These are phyloP conservation scores for Penicillium aurantiogriseum DNA, from an alignment of 2,329 filamentous ascomycete genomes.

Conservation along the genomic window DNA sequence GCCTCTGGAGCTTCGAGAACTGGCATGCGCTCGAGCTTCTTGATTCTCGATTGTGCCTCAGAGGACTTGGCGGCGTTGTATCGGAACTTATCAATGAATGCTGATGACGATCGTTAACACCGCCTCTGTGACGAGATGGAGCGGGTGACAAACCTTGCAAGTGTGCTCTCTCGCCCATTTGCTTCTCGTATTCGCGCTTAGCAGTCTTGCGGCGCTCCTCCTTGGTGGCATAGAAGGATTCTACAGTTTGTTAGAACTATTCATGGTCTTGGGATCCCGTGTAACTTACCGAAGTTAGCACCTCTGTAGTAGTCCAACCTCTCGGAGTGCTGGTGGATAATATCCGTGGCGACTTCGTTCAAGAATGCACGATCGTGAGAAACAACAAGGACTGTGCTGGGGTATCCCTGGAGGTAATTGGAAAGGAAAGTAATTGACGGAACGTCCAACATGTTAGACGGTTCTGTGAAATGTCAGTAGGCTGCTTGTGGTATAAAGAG, in stretches of 20 bases:
- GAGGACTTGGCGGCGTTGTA: slow-evolving; percentile 99
- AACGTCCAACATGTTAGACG: slow-evolving; percentile 99
- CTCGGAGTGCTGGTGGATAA: slow-evolving; percentile 97
- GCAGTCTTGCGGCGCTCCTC: slow-evolving; percentile 96
- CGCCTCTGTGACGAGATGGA: background rate
- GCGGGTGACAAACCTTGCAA: slow-evolving; percentile 59
- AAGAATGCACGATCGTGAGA: slow-evolving; percentile 99
- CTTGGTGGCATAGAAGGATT: slow-evolving; percentile 94
- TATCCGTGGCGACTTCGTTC: slow-evolving; percentile 98
- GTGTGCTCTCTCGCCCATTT: slow-evolving; percentile 91
- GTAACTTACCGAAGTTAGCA: slow-evolving; percentile 71
- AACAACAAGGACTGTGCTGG: slow-evolving; percentile 91
- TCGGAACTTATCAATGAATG: slow-evolving; percentile 99
- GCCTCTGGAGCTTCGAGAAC: slow-evolving; percentile 84
- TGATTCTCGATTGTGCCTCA: slow-evolving; percentile 97
- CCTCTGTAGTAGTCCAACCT: slow-evolving; percentile 98
- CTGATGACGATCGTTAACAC: slow-evolving; percentile 33
- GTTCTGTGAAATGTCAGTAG: slow-evolving; percentile 57
- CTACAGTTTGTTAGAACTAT: slow-evolving; percentile 39
- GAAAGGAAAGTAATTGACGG: slow-evolving; percentile 98
- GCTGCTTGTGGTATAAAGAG: background rate
- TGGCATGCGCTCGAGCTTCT: slow-evolving; percentile 97
- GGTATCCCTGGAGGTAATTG: slow-evolving; percentile 90
- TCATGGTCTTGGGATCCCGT: background rate
- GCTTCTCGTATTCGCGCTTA: slow-evolving; percentile 96